Percentiles rank a stretch among this genome's conserved stretches.
Evolutionary conservation across 2,329 filamentous ascomycete genomes (phyloP).

Genomic region (Chrysosporium queenslandicum): DNA sequence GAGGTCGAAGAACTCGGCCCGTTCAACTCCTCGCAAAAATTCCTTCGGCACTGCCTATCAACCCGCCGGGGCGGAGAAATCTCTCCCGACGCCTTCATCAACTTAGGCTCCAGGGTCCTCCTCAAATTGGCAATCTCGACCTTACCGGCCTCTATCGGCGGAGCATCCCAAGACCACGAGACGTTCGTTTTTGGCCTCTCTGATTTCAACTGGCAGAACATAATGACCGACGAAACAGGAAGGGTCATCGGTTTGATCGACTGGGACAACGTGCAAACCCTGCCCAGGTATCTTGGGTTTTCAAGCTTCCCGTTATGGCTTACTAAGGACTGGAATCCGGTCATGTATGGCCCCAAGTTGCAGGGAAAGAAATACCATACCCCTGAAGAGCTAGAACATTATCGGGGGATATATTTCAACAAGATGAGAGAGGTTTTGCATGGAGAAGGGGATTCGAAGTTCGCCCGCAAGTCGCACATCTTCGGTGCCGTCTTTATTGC

Average conservation of each 20-base stretch:
- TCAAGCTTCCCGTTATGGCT: background rate
- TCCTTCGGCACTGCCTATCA: background rate
- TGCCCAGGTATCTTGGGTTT: background rate
- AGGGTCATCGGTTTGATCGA: slow-evolving; percentile 16
- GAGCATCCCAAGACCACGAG: background rate
- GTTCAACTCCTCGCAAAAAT: background rate
- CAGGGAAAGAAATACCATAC: background rate
- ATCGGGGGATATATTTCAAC: background rate
- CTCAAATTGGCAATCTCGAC: background rate
- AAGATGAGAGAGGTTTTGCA: background rate
- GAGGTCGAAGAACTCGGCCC: background rate
- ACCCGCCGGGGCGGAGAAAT: background rate
- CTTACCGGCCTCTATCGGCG: background rate
- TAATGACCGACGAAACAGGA: slow-evolving; percentile 15
- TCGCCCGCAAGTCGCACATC: background rate
- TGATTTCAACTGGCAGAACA: slow-evolving; percentile 10
- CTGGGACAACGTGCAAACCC: slow-evolving; percentile 14
- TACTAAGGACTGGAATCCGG: background rate
- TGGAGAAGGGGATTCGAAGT: background rate
- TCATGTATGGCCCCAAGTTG: background rate
- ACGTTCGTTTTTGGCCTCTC: background rate
- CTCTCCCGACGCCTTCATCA: background rate
- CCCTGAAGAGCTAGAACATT: background rate
- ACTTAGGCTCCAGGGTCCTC: background rate
- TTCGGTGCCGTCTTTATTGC: background rate